Base-by-base conservation (phyloP, 2,329 filamentous ascomycete genomes). In the Fusarium succisae region DNA sequence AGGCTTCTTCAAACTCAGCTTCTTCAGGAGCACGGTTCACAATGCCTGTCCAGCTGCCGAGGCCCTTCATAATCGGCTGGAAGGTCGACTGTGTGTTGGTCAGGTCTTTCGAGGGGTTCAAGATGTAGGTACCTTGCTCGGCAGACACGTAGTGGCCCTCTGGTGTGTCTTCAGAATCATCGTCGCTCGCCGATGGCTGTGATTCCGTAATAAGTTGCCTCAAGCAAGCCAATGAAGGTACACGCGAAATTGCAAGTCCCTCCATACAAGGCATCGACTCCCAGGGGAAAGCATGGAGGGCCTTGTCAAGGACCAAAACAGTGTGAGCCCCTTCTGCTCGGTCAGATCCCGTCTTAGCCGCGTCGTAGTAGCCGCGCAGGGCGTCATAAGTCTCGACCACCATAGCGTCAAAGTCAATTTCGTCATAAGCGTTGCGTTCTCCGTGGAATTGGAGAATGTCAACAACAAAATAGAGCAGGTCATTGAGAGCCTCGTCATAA, bases 401-500 rank as follows among this genome's bases (percentile, higher is more conserved):
- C 90, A 99, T 97, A 75, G 88, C 85, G 73, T 99, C 96, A 79
- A 98, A 97, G 82, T 98, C 96, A 72, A 99, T 94, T 83, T 99
- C 96, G 77, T 99, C 96, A 82, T 98, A 98, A 1, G 97, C 96
- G 80, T 98, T 99, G 54, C 91, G 90, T 83, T 99, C 97, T 22
- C 96, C 96, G 76, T 98, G 94, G 82, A 99, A 98, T 80, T 98
- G 96, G 6, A 99, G 87, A 58, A 98, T 95, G 78, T 99, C 96
- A 11, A 99, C 92, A 3, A 98, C 93, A 80, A 98, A 98, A 83
- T 98, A 98, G 8, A 99, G 88, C 35, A 99, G 85, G 80, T 99
- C 96, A 75, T 92, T 94, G n/a, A 99, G 85, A 1, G 92, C 91
- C 78, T 98, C 96, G 72, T 98, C 96, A 28, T 97, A 88, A 71